phyloP scores from a whole-genome alignment of 2,329 filamentous ascomycete genomes.

The Hymenoscyphus fraxineus region DNA sequence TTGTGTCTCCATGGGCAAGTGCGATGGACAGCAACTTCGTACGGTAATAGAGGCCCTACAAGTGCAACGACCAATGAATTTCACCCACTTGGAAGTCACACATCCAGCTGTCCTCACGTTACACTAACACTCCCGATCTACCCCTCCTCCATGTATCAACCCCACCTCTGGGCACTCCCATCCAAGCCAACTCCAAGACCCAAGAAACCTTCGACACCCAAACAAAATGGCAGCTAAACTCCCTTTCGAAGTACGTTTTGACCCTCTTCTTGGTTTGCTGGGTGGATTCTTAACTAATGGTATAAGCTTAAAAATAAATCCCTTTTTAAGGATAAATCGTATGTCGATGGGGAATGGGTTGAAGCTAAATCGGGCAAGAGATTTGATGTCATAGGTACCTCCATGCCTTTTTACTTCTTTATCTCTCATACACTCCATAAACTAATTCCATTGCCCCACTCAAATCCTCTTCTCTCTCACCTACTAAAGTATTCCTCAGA shows the following conservation, averaged over 20 bases:
- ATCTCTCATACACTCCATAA: background rate
- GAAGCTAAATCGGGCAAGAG: constrained; percentile 53
- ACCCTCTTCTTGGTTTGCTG: background rate
- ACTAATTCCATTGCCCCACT: background rate
- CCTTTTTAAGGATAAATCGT: constrained; percentile 51
- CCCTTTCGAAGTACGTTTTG: constrained; percentile 23
- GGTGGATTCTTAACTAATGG: background rate
- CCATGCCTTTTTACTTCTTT: background rate
- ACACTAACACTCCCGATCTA: background rate
- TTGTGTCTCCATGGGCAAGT: background rate
- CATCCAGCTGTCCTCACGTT: background rate
- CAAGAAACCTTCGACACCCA: background rate
- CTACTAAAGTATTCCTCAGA: constrained; percentile 35
- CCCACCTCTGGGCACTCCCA: background rate
- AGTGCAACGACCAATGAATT: too few relatives aligned
- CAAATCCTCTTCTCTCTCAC: background rate
- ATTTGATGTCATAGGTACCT: constrained; percentile 52
- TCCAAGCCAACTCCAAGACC: background rate
- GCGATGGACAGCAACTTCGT: background rate
- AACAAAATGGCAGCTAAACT: constrained; percentile 15
- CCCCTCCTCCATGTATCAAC: background rate
- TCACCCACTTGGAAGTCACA: background rate
- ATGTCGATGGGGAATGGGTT: constrained; percentile 52
- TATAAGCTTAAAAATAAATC: constrained; percentile 50
- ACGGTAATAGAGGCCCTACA: too few relatives aligned